Base-by-base conservation (phyloP, 306 rosid genomes). In the Gynostemma pentaphyllum region DNA sequence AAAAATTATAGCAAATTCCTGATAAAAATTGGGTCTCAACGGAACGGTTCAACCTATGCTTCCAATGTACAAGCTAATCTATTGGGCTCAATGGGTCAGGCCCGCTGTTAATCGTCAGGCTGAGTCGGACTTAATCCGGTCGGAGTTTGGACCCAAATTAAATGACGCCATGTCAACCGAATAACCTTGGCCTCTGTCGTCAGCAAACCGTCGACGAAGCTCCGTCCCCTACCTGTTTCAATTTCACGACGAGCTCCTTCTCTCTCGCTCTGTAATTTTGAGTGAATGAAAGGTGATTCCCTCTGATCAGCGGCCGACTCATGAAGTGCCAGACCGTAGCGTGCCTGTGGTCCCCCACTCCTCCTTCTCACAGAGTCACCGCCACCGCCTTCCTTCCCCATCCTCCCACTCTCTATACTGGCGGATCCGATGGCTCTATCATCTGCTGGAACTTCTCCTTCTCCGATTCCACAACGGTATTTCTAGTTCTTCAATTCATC, bases 351-450 rank as follows among this genome's bases (percentile, higher is more conserved):
- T 79, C 96, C 0, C 80, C 68, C 79, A 75, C 86, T 45, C 90
- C 86, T 34, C 92, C 84, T 50, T 81, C 94, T 37, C 95, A 87
- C 76, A 71, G 71, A 16, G 83, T 82, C 24, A 92, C 96, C 32
- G 88, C 96, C 77, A 79, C 76, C 1, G 81, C 94, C 28, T 78
- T 73, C 41, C 79, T 87, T 59, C 22, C 56, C 48, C 78, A 71
- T 11, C 95, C 89, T 5, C 85, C 85, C 3, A 66, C 95, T 45
- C 79, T 86, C 47, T 92, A 84, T 78, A 88, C 96, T 77, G 94
- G 88, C 52, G 96, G 95, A 88, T 88, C 95, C 64, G 94, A 92
- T 74, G 99, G 99, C 77, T 88, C 94, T 72, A 74, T 92, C 82
- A 75, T 92, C 87, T 86, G 94, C 96, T 88, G 96, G 96, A 74